These are phyloP conservation scores for Streptanthus diversifolius DNA, from an alignment of 345 rosid genomes.

Conservation along the genomic window DNA sequence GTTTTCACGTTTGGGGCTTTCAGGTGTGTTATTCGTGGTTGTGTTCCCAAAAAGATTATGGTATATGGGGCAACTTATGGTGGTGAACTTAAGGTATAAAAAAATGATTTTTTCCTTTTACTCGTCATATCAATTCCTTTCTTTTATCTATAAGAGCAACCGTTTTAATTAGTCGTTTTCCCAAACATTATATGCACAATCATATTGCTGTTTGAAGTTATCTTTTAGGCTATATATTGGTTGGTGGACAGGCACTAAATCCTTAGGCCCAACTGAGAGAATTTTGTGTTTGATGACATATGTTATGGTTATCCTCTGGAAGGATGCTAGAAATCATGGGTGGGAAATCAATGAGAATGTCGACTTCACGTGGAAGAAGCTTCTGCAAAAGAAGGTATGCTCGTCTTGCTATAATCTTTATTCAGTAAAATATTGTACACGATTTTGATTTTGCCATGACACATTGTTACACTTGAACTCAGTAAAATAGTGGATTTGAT, in stretches of 20 bases:
- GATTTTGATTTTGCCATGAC: no score
- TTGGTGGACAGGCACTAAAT: not conserved
- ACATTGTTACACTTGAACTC: no score
- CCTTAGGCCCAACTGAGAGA: not conserved
- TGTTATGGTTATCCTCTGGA: conserved; percentile 17
- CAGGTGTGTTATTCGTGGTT: conserved; percentile 95
- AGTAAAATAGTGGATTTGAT: no score
- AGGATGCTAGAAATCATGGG: conserved; percentile 94
- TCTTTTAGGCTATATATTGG: not conserved
- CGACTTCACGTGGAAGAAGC: conserved; percentile 87
- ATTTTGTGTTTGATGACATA: conserved; percentile 13
- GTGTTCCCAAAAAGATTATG: conserved; percentile 96
- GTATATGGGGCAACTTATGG: conserved; percentile 90
- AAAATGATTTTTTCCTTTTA: not conserved
- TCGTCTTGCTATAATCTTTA: no score
- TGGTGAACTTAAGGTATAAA: conserved; percentile 84
- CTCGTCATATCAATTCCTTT: not conserved
- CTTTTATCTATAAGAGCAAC: not conserved
- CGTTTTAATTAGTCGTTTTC: not conserved
- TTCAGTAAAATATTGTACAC: no score
- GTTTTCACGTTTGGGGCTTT: not conserved
- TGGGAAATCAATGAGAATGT: conserved; percentile 85
- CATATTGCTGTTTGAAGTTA: not conserved
- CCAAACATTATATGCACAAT: not conserved
- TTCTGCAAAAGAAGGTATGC: conserved; percentile 83